Evolutionary conservation across 495 filamentous ascomycete genomes (phyloP), one percentile per base, ranked within the genome.

Genomic region (Extremus antarcticus): DNA sequence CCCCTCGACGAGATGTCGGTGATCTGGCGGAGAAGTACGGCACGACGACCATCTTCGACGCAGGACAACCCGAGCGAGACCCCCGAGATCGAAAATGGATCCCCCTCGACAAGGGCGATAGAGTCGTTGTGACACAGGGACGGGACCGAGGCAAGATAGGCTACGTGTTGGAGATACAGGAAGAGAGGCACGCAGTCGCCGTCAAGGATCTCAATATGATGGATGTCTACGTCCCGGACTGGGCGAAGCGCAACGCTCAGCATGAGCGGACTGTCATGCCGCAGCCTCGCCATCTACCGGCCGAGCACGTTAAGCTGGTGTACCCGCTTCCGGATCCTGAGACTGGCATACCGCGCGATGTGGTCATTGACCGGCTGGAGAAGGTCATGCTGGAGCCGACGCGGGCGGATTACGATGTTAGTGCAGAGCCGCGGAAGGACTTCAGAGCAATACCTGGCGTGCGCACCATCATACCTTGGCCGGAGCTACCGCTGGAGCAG

Each of bases 141-240:
- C 73, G 73, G 54, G 85, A 90, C 58, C 84, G 82, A 72, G 88
- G 88, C 54, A 84, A 83, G 69, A 94, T 98, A 71, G 84, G 83
- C 24, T 71, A 70, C 25, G 79, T 96, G 25, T 63, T 52, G 46
- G 60, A 67, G n/a, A 73, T 95, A 35, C 71, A 84, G 55, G 64
- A 63, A 19, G 70, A 76, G 1, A 75, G 61, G 39, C 80, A 83
- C 61, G 76, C 74, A 43, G 72, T 91, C 25, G 66, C 65, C 1
- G 70, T 95, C 23, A 74, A 79, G 58, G 80, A 81, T 32, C 43
- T 86, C 53, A 87, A 86, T 64, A 71, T 76, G 77, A 88, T 95
- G 73, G 82, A 86, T 58, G 63, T 80, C 51, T 60, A 65, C 40
- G 65, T 84, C 38, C 83, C 84, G 19, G 64, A 75, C 21, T 85